Percentiles rank a stretch among this genome's conserved stretches.
These are phyloP conservation scores for Agrocybe chaxingu DNA, from an alignment of 768 basidiomycete species.

Conservation along the genomic window DNA sequence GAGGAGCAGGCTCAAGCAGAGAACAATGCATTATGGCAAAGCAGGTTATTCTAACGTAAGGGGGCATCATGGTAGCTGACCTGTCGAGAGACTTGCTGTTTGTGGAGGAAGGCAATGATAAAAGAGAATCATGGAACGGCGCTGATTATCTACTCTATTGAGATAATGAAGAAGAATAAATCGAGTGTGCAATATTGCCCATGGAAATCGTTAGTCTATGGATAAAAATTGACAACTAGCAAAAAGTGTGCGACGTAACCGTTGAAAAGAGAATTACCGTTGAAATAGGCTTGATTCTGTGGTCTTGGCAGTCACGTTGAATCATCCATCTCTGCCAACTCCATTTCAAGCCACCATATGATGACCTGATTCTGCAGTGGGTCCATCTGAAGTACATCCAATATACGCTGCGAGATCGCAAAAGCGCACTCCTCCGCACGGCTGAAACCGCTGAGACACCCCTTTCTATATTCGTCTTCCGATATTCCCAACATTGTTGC, in stretches of 20 bases:
- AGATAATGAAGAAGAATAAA: background rate
- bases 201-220: too few species aligned
- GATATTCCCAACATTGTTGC: slow-evolving; percentile 53
- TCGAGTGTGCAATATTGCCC: background rate
- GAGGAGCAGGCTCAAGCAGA: too few species aligned
- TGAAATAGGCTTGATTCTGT: too few species aligned
- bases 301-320: background rate
- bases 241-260: too few species aligned
- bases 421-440: slow-evolving; percentile 72
- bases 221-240: too few species aligned
- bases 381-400: slow-evolving; percentile 42
- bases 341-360: slow-evolving; percentile 49
- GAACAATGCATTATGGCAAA: too few species aligned
- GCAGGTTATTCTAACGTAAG: too few species aligned
- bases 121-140: too few species aligned
- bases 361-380: slow-evolving; percentile 31
- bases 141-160: too few species aligned
- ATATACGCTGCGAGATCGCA: slow-evolving; percentile 53
- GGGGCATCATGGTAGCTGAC: too few species aligned
- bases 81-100: too few species aligned
- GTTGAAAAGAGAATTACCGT: background rate
- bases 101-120: too few species aligned
- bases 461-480: slow-evolving; percentile 63
- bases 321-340: slow-evolving; percentile 30
- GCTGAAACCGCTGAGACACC: slow-evolving; percentile 71